Percentiles rank a stretch among this genome's conserved stretches.
Evolutionary conservation across 139 green algal genomes (phyloP).

Genomic region (Chlamydomonas sphaeroides): DNA sequence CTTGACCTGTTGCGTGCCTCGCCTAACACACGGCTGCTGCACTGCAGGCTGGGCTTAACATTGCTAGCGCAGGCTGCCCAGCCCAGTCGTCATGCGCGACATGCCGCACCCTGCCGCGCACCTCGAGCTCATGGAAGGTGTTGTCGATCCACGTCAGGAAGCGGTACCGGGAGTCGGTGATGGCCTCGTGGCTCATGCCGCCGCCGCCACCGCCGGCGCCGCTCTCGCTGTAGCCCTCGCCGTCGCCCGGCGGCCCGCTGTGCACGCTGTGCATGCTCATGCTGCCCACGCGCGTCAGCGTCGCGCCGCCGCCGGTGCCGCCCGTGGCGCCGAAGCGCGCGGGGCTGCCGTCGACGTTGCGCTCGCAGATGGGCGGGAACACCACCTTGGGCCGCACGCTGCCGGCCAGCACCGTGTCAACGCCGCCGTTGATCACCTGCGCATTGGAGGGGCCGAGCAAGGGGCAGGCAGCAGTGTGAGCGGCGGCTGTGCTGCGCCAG

Average conservation of each 20-base stretch:
- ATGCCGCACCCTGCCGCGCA: not conserved
- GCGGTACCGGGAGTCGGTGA: conserved; percentile 35
- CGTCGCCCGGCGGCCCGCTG: not conserved
- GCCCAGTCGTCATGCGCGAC: no score
- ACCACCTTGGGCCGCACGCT: conserved; percentile 48
- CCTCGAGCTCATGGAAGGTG: conserved; percentile 56
- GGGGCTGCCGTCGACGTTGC: not conserved
- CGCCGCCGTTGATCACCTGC: conserved; percentile 39
- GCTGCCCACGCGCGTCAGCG: not conserved
- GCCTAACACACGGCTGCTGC: no score
- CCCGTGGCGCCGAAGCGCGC: conserved; percentile 18
- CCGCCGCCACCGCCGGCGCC: conserved; percentile 5
- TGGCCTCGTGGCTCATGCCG: conserved; percentile 15
- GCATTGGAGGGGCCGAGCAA: not conserved
- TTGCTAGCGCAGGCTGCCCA: no score
- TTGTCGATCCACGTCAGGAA: conserved; percentile 71
- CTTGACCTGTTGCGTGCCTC: no score
- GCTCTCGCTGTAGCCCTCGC: not conserved
- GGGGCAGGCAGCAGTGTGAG: no score
- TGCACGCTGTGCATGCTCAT: not conserved
- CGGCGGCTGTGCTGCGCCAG: no score
- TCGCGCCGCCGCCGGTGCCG: not conserved
- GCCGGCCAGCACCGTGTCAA: conserved; percentile 46
- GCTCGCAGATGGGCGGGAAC: conserved; percentile 67
- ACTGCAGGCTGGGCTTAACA: no score